Base-by-base conservation (phyloP, 306 rosid genomes). In the Crataegus laevigata region DNA sequence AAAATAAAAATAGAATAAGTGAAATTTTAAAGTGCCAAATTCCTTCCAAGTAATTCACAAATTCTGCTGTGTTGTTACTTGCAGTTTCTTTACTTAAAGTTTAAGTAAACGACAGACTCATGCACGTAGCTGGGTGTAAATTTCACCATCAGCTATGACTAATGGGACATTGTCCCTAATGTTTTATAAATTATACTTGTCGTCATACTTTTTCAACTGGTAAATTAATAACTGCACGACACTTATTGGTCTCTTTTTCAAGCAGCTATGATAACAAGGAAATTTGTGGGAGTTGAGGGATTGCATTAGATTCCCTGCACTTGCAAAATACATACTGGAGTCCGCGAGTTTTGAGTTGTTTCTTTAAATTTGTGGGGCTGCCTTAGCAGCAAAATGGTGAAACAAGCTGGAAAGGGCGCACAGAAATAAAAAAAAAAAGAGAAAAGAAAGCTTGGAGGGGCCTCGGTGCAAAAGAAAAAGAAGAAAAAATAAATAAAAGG, bases 221-320 rank as follows among this genome's bases (percentile, higher is more conserved):
- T 64, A 40, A 51, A 62, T 51, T 72, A 68, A 42, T 55, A 59
- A 59, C 73, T 68, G 38, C 78, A 64, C 9, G 69, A 22, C 18
- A 34, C 79, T 76, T 69, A 62, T 32, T 38, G 55, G 30, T 74
- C 42, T 85, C 11, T 61, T 77, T 79, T 73, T 75, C 77, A 25
- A 59, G 54, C 96, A 94, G 99, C 86, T 92, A 94, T 83, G 99
- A 92, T 84, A 94, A 92, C 89, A 92, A 88, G 88, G 99, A 94
- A 77, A 85, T 92, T 85, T 89, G 91, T 84, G 99, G 97, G 82
- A 79, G 96, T 82, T 94, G 92, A 89, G 98, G 84, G 97, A 94
- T 73, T 92, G 99, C 89, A 88, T 94, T 85, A 94, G 88, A 81
- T 90, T 90, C 75, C 88, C 92, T 14, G 64, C 82, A 78, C 91